A percentile compares a stretch with the other conserved stretches of the same genome.
phyloP scores from a whole-genome alignment of 2,329 filamentous ascomycete species.

The Teratosphaeria zuluensis region DNA sequence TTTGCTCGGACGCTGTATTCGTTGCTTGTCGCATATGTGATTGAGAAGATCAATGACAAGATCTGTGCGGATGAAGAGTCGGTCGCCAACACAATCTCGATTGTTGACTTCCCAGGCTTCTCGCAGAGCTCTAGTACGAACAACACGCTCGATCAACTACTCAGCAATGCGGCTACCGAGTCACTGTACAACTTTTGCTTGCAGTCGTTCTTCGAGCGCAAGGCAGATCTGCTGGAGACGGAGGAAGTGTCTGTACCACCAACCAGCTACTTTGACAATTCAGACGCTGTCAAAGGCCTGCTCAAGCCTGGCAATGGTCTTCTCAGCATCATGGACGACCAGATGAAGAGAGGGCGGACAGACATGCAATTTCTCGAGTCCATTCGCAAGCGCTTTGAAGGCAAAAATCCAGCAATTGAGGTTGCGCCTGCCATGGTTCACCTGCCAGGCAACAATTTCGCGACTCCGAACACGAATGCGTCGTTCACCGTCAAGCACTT shows the following conservation, averaged over 20 bases:
- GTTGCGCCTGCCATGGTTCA: conserved; percentile 61
- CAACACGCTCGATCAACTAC: conserved; percentile 79
- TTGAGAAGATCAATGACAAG: conserved; percentile 84
- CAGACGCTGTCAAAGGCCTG: conserved; percentile 82
- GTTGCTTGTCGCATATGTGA: conserved; percentile 83
- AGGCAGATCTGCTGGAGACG: conserved; percentile 84
- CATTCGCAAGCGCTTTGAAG: conserved; percentile 82
- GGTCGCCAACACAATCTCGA: conserved; percentile 85
- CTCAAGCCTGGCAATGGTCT: conserved; percentile 89
- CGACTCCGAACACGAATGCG: conserved; percentile 69
- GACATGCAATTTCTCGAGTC: conserved; percentile 88
- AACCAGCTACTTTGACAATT: conserved; percentile 97
- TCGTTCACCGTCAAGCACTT: conserved; percentile 91
- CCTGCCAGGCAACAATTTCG: conserved; percentile 80
- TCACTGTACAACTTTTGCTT: conserved; percentile 86
- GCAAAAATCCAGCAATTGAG: conserved; percentile 83
- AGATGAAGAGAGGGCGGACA: conserved; percentile 78
- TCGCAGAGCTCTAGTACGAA: conserved; percentile 73
- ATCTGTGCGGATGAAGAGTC: conserved; percentile 73
- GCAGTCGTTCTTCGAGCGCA: conserved; percentile 91
- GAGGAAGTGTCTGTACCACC: conserved; percentile 85
- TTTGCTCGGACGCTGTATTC: conserved; percentile 89
- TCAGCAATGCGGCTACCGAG: conserved; percentile 91
- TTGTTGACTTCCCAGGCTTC: conserved; percentile 96
- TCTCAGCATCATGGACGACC: conserved; percentile 89